Base-by-base conservation (phyloP, 2,329 filamentous ascomycete species). In the Fusarium sp. region DNA sequence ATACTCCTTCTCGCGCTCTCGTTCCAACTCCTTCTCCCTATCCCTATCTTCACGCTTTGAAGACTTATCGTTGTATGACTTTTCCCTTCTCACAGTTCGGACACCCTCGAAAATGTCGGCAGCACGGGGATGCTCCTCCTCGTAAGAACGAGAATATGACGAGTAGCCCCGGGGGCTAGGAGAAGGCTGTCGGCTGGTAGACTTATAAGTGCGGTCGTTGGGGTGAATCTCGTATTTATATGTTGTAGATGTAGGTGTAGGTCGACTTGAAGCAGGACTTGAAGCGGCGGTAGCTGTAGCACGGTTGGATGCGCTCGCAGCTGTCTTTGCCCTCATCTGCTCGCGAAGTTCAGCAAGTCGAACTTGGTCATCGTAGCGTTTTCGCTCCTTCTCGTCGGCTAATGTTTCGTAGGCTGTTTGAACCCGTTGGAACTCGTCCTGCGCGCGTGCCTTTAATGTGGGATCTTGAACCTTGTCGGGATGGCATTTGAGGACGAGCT, bases 331-430 rank as follows among this genome's bases (percentile, higher is more conserved):
- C 72, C 81, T 73, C 67, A 81, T 74, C 70, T 86, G 80, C 78
- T 87, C 88, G 75, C 86, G 86, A 73, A 93, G 80, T 76, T 90
- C 87, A 50, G 87, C 87, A 65, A 94, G 79, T 73, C 85, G 88
- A 65, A 91, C 83, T 75, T 90, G 86, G 52, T 93, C 89, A 79
- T 98, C 93, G 78, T 97, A 97, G 70, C 89, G 89, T 60, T 83
- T 80, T 62, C 93, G 85, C 76, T 90, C 88, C 8, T 82, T 84
- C 28, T 95, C 91, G 76, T 97, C 90, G 74, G 89, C 92, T 63
- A 99, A 87, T 30, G 96, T 84, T 79, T 98, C 96, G 80, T 97
- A 99, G 50, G 96, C 94, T 73, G 94, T 89, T 78, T 97, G 94
- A 33, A 98, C 92, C 77, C 89, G 90, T 79, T 97, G 94, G 75